Conservation (phyloP, 2,329 filamentous ascomycete genomes). For the Dothidotthia symphoricarpi region DNA sequence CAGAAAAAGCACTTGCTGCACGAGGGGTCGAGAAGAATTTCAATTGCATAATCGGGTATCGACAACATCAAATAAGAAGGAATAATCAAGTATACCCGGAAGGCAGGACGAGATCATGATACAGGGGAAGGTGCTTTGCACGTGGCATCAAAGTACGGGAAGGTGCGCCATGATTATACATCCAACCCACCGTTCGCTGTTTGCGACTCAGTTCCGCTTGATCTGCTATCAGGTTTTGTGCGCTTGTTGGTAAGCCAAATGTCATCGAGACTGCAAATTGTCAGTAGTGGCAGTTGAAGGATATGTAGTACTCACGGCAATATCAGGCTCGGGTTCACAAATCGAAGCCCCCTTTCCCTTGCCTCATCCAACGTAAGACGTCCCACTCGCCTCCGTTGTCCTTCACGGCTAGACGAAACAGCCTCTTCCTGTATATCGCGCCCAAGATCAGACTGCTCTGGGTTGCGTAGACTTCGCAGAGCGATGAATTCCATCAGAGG, state of each 20-base stretch:
- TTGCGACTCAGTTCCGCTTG: slow-evolving; percentile 20
- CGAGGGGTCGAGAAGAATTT: background rate
- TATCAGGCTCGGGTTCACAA: slow-evolving; percentile 74
- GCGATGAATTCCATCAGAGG: slow-evolving; percentile 92
- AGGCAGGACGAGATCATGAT: background rate
- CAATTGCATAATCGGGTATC: slow-evolving; percentile 8
- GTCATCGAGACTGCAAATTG: slow-evolving; percentile 57
- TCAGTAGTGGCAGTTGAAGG: slow-evolving; percentile 6
- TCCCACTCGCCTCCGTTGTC: slow-evolving; percentile 8
- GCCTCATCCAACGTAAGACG: slow-evolving; percentile 70
- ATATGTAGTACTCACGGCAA: slow-evolving; percentile 56
- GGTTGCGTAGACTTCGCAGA: slow-evolving; percentile 73
- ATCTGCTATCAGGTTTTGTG: slow-evolving; percentile 23
- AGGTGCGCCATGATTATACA: background rate
- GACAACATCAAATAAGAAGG: slow-evolving; percentile 5
- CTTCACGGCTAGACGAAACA: slow-evolving; percentile 10
- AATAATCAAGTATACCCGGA: background rate
- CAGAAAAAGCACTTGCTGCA: too few relatives aligned
- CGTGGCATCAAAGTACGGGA: background rate
- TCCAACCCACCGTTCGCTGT: slow-evolving; percentile 15
- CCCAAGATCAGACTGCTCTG: slow-evolving; percentile 53
- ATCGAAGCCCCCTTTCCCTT: slow-evolving; percentile 66
- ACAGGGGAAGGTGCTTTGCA: background rate
- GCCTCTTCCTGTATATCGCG: slow-evolving; percentile 47
- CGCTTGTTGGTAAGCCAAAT: slow-evolving; percentile 59